Evolutionary conservation across 352 stramenopile species (phyloP), one percentile per base, ranked within the genome.

Genomic region (Pythium rhizo-oryzae): DNA sequence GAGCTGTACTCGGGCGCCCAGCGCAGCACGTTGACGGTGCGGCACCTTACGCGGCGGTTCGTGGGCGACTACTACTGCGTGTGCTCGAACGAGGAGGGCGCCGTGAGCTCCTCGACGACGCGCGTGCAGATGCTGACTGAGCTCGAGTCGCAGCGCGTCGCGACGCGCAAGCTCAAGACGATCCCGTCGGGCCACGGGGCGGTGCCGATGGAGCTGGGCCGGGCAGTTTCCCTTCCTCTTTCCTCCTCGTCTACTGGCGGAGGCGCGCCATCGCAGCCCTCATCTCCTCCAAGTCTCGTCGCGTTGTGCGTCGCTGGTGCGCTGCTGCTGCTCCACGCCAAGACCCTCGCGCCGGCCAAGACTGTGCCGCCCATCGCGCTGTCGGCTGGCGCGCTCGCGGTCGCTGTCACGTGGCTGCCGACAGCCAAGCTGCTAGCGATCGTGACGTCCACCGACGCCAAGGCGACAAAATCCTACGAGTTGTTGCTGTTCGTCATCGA

Each of bases 31-130:
- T 75, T 92, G 19, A 47, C 79, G 7, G 67, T 92, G 19, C 11
- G 39, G 2, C 75, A 69, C 8, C 65, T 88, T 46, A 84, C 76
- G 2, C 80, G 74, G 49, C 81, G 84, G 5, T 71, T 79, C 6
- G 65, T 62, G 11, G 83, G 80, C 1, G 77, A 89, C 33, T 90
- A 90, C 62, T 79, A 75, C 59, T 92, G 83, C 62, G 76, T 79
- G 19, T 90, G 80, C 47, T 71, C 81, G 49, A 90, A 92, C 54
- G 84, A 92, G 52, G 84, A 92, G 61, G 81, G 84, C 8, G 57
- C 19, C 0, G 65, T 70, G 7, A 77, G 59, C 39, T 81, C 81
- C 18, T 59, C 70, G 25, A 63, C 60, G 2, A 84, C 72, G 23
- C 73, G 67, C 8, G 76, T 91, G 6, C 59, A 70, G 28, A 49